Conservation (phyloP, 169 alveolate species). For the Cryptosporidium tyzzeri region DNA sequence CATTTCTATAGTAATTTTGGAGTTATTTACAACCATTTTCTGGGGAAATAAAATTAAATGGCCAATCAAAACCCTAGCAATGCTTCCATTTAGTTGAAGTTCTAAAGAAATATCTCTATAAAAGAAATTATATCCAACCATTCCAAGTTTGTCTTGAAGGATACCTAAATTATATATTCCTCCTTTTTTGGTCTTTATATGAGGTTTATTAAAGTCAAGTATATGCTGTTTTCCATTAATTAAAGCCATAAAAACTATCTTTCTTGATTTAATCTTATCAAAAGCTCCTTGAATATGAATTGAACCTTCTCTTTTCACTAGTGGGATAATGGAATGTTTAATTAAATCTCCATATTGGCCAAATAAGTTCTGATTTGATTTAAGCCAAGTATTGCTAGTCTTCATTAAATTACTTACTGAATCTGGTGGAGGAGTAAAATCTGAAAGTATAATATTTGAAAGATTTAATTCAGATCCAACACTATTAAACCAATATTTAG, state of each 20-base stretch:
- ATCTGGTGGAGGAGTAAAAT: slow-evolving; percentile 35
- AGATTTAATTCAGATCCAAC: slow-evolving; percentile 12
- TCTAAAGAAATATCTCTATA: slow-evolving; percentile 2
- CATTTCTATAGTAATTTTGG: background rate
- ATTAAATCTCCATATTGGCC: slow-evolving; percentile 12
- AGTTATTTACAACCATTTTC: slow-evolving; percentile 1
- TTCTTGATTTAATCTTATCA: background rate
- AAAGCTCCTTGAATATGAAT: background rate
- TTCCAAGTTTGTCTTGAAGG: background rate
- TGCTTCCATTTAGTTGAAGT: background rate
- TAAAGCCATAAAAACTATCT: background rate
- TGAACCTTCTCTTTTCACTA: slow-evolving; percentile 15
- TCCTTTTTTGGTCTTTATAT: background rate
- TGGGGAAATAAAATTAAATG: slow-evolving; percentile 40
- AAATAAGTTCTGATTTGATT: slow-evolving; percentile 34
- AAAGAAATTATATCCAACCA: background rate
- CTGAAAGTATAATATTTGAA: slow-evolving; percentile 8
- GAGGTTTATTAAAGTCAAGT: slow-evolving; percentile 4
- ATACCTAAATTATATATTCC: background rate
- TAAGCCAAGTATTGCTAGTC: slow-evolving; percentile 7
- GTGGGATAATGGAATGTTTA: slow-evolving; percentile 20
- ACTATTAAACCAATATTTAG: slow-evolving; percentile 42
- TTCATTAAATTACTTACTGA: background rate
- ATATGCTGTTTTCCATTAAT: slow-evolving; percentile 21
- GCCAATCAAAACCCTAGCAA: slow-evolving; percentile 2